phyloP scores from a whole-genome alignment of 228 moss, liverwort and hornwort species.

The Sphagnum magellanicum region DNA sequence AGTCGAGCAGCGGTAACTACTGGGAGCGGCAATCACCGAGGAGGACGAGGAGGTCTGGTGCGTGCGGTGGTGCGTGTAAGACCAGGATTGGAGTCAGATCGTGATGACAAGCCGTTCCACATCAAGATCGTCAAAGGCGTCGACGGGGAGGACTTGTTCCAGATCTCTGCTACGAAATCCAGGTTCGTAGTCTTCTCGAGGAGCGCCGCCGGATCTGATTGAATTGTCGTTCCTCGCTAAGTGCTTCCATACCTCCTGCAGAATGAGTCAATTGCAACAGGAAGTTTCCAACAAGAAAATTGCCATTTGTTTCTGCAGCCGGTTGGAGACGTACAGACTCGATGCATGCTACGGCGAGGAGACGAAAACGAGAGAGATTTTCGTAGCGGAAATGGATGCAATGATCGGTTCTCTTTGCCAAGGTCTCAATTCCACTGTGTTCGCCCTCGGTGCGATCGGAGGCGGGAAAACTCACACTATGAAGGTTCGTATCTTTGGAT shows the following conservation, averaged over 20 bases:
- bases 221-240: neutral
- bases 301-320: conserved; percentile 13
- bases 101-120: neutral
- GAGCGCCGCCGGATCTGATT: too few species aligned
- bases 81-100: conserved; percentile 17
- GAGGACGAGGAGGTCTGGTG: conserved; percentile 12
- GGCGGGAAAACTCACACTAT: conserved; percentile 36
- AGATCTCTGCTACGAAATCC: conserved; percentile 5
- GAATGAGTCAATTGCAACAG: too few species aligned
- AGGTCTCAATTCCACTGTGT: conserved; percentile 28
- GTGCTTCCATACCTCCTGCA: neutral
- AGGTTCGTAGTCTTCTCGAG: conserved; percentile 5
- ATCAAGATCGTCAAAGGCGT: conserved; percentile 12
- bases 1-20: neutral
- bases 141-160: conserved; percentile 14
- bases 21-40: neutral
- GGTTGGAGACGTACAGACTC: conserved; percentile 25
- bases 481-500: conserved; percentile 13
- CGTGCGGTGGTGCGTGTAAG: conserved; percentile 32
- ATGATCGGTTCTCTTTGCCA: conserved; percentile 15
- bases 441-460: conserved; percentile 31
- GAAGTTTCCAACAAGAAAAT: too few species aligned
- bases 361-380: conserved; percentile 6
- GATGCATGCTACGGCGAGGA: conserved; percentile 24
- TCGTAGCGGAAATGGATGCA: conserved; percentile 26